Percentiles rank a stretch among this genome's conserved stretches.
These are phyloP conservation scores for Quercus suber DNA, from an alignment of 306 rosid genomes.

Conservation along the genomic window DNA sequence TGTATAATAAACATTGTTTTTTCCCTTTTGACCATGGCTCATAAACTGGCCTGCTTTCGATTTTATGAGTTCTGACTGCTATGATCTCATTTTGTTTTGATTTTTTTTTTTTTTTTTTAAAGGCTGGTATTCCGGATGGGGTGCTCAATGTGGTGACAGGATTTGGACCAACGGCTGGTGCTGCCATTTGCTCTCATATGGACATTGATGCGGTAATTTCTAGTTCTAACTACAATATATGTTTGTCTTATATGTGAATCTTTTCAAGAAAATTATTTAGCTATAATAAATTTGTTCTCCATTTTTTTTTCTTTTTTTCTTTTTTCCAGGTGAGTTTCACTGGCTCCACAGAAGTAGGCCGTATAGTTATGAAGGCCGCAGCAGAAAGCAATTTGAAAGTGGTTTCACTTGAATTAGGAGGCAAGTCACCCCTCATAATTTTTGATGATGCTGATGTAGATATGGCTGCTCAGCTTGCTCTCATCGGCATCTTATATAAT, in stretches of 20 bases:
- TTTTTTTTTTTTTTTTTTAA: background rate
- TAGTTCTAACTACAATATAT: background rate
- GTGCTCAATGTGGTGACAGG: slow-evolving; percentile 84
- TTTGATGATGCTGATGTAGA: slow-evolving; percentile 77
- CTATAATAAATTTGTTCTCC: too few relatives aligned
- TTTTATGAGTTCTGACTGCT: background rate
- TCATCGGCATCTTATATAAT: slow-evolving; percentile 50
- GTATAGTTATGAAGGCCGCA: slow-evolving; percentile 73
- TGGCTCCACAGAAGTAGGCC: slow-evolving; percentile 78
- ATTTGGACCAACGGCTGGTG: slow-evolving; percentile 77
- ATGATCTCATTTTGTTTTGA: background rate
- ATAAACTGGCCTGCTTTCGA: too few relatives aligned
- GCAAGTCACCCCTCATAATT: slow-evolving; percentile 78
- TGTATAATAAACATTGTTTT: too few relatives aligned
- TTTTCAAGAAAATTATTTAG: background rate
- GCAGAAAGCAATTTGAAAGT: slow-evolving; percentile 74
- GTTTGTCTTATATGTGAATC: background rate
- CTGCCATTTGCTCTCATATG: slow-evolving; percentile 72
- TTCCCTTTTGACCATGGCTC: too few relatives aligned
- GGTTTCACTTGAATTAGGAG: slow-evolving; percentile 87
- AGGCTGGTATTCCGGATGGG: slow-evolving; percentile 96
- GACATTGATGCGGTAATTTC: slow-evolving; percentile 64
- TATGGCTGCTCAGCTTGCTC: slow-evolving; percentile 70
- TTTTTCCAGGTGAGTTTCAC: slow-evolving; percentile 48
- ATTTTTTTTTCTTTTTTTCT: too few relatives aligned